A percentile compares a stretch with the other conserved stretches of the same genome.
These are phyloP conservation scores for Clavaria fumosa DNA, from an alignment of 768 basidiomycete genomes.

Conservation along the genomic window DNA sequence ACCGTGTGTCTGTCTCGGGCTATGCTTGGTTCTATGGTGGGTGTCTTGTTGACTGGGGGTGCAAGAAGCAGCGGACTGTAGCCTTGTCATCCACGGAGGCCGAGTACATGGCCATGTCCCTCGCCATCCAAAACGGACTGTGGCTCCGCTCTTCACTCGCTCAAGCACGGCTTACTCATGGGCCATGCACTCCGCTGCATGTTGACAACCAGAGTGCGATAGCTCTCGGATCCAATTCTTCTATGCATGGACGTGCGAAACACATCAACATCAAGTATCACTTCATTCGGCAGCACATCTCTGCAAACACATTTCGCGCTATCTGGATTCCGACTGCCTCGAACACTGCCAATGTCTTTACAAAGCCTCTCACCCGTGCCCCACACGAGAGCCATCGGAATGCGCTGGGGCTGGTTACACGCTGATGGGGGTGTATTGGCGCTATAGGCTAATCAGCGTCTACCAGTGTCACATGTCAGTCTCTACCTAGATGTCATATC, in stretches of 20 bases:
- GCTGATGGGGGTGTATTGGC: constrained; percentile 5
- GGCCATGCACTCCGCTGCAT: constrained; percentile 23
- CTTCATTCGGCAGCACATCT: constrained; percentile 20
- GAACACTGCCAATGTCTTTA: constrained; percentile 26
- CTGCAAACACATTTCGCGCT: constrained; percentile 12
- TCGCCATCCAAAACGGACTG: too few relatives aligned
- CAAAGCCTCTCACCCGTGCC: constrained; percentile 17
- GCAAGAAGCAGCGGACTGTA: too few relatives aligned
- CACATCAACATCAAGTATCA: too few relatives aligned
- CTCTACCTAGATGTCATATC: too few relatives aligned
- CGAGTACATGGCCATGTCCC: too few relatives aligned
- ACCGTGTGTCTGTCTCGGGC: too few relatives aligned
- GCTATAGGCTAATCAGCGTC: too few relatives aligned
- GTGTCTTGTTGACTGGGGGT: too few relatives aligned
- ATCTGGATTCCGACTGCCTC: constrained; percentile 18
- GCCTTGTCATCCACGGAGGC: too few relatives aligned
- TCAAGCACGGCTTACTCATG: constrained; percentile 14
- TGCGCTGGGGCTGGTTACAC: constrained; percentile 5
- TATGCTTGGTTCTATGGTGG: too few relatives aligned
- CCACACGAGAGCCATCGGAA: constrained; percentile 1
- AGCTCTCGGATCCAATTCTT: constrained; percentile 12
- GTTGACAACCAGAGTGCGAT: constrained; percentile 16
- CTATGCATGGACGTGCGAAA: constrained; percentile 18
- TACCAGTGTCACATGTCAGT: too few relatives aligned
- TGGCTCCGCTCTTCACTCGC: too few relatives aligned